Conservation (phyloP, 169 alveolate genomes). For the Plasmodium billcollinsi region DNA sequence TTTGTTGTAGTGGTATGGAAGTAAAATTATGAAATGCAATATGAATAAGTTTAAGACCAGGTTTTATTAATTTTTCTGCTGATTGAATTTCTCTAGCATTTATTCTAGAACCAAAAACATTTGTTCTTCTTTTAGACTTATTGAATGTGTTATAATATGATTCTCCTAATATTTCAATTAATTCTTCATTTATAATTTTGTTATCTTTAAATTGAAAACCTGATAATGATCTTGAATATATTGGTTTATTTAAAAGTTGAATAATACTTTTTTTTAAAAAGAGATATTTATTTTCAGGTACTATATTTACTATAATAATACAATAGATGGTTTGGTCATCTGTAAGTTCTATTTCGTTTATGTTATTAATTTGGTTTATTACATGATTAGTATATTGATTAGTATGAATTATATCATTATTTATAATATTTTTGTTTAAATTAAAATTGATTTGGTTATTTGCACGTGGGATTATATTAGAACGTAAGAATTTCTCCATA, state of each 20-base stretch:
- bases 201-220: slow-evolving; percentile 44
- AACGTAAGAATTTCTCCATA: too few species aligned
- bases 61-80: slow-evolving; percentile 20
- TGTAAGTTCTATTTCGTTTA: slow-evolving; percentile 3
- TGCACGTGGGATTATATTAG: background rate
- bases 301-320: slow-evolving; percentile 32
- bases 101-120: slow-evolving; percentile 36
- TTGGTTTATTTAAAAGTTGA: slow-evolving; percentile 31
- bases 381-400: background rate
- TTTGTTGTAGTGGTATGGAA: slow-evolving; percentile 20
- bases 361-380: slow-evolving; percentile 5
- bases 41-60: slow-evolving; percentile 40
- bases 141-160: slow-evolving; percentile 15
- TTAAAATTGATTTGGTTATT: background rate
- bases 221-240: slow-evolving; percentile 37
- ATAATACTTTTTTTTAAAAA: slow-evolving; percentile 15
- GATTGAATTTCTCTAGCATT: slow-evolving; percentile 31
- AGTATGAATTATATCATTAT: background rate
- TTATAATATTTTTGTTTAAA: background rate
- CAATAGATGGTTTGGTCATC: slow-evolving; percentile 40
- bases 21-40: slow-evolving; percentile 59
- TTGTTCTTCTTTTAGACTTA: slow-evolving; percentile 35
- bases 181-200: slow-evolving; percentile 20
- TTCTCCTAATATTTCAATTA: slow-evolving; percentile 53
- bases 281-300: slow-evolving; percentile 24